A percentile compares a stretch with the other conserved stretches of the same genome.
Evolutionary conservation across 371 early-diverging fungal species (phyloP).

Genomic region (Syncephalis plumigaleata): DNA sequence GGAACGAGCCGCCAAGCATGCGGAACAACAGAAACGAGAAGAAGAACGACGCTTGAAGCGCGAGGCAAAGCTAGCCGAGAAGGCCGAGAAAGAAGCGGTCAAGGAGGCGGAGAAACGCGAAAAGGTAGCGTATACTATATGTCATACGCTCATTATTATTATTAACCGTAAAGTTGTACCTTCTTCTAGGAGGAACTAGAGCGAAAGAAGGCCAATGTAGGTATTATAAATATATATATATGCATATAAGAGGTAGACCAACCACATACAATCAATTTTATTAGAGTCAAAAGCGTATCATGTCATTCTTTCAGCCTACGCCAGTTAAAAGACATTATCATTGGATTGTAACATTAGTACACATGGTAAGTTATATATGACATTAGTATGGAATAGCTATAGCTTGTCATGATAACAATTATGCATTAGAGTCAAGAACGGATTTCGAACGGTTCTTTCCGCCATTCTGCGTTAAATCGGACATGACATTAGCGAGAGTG

Average conservation of each 20-base stretch:
- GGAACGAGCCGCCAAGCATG: conserved; percentile 17
- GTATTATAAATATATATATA: neutral
- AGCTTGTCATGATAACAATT: too few relatives aligned
- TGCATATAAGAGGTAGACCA: neutral
- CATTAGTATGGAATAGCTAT: too few relatives aligned
- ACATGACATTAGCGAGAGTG: conserved; percentile 22
- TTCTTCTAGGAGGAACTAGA: conserved; percentile 9
- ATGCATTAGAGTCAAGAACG: conserved; percentile 4
- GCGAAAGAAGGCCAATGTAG: conserved; percentile 3
- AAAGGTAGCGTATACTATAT: neutral
- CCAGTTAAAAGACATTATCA: neutral
- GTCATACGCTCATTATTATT: neutral
- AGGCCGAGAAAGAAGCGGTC: conserved; percentile 13
- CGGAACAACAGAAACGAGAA: conserved; percentile 9
- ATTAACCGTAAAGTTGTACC: too few relatives aligned
- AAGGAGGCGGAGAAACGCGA: conserved; percentile 4
- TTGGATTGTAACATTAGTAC: neutral
- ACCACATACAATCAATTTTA: conserved; percentile 3
- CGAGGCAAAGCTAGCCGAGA: conserved; percentile 19
- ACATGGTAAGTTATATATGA: too few relatives aligned
- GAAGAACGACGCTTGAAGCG: conserved; percentile 13
- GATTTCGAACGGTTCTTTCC: conserved; percentile 29
- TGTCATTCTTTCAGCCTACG: neutral
- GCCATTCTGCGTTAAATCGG: conserved; percentile 42
- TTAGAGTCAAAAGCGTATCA: conserved; percentile 8